These are phyloP conservation scores for Salmacisia buchloeana DNA, from an alignment of 1,284 basidiomycete genomes.

Conservation along the genomic window DNA sequence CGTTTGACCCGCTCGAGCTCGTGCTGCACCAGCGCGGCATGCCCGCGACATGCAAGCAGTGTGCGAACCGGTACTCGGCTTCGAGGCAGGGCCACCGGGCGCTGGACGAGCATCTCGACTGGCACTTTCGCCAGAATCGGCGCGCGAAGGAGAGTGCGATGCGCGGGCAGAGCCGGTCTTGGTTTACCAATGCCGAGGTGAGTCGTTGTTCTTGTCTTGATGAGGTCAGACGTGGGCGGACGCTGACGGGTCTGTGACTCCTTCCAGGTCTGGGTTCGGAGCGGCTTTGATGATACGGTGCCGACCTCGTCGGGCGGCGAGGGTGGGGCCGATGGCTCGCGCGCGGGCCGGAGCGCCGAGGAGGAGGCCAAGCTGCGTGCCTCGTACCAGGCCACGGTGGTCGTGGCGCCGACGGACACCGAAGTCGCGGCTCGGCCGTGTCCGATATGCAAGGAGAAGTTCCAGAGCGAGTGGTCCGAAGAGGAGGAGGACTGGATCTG, in stretches of 20 bases:
- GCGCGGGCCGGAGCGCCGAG: conserved; percentile 68
- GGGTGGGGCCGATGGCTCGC: not conserved
- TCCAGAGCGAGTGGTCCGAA: conserved; percentile 88
- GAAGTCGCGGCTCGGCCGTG: conserved; percentile 81
- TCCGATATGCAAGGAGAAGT: conserved; percentile 90
- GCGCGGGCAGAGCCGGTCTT: conserved; percentile 81
- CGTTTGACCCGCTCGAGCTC: conserved; percentile 46
- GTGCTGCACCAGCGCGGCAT: conserved; percentile 55
- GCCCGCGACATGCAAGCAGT: conserved; percentile 84
- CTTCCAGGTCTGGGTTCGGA: conserved; percentile 48
- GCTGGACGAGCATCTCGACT: conserved; percentile 86
- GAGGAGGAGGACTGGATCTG: conserved; percentile 99
- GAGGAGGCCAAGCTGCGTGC: conserved; percentile 63
- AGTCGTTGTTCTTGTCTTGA: not conserved
- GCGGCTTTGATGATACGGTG: conserved; percentile 26
- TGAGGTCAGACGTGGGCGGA: too few relatives aligned
- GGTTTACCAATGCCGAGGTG: conserved; percentile 76
- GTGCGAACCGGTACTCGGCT: conserved; percentile 78
- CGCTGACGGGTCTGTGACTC: too few relatives aligned
- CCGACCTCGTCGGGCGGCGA: conserved; percentile 24
- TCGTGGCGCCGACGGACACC: conserved; percentile 69
- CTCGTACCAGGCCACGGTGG: conserved; percentile 56
- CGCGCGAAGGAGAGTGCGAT: conserved; percentile 76
- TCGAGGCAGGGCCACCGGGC: conserved; percentile 66
- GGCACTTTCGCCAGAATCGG: conserved; percentile 92